Conservation (phyloP, 495 filamentous ascomycete species). For the Chaetomium tenue region DNA sequence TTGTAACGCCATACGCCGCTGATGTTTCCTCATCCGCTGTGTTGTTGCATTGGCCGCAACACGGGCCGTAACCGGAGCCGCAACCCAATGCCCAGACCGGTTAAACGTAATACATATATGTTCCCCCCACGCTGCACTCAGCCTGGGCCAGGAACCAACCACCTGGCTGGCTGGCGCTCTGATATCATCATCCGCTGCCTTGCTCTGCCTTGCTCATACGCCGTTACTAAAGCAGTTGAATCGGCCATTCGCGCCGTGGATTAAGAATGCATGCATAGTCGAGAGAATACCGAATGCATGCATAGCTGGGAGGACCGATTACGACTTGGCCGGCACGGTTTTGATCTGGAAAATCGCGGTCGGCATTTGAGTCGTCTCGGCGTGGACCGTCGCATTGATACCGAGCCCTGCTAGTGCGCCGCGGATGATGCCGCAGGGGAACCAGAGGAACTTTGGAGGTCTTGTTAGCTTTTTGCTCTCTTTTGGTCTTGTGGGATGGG, state of each 20-base stretch:
- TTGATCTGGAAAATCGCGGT: slow-evolving; percentile 95
- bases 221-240: no score
- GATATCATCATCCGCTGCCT: no score
- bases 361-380: slow-evolving; percentile 80
- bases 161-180: no score
- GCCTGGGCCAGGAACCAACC: no score
- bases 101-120: no score
- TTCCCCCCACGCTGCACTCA: no score
- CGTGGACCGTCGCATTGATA: slow-evolving; percentile 85
- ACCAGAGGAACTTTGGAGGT: slow-evolving; percentile 70
- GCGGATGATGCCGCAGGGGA: slow-evolving; percentile 87
- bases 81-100: not conserved
- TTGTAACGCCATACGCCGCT: slow-evolving; percentile 11
- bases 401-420: slow-evolving; percentile 87
- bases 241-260: no score
- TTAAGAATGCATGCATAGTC: no score
- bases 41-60: not conserved
- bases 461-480: slow-evolving; percentile 14
- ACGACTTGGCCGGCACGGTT: slow-evolving; percentile 60
- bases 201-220: no score
- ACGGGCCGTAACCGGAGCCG: not conserved
- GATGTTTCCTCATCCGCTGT: not conserved
- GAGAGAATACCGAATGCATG: no score
- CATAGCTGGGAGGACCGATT: not conserved
- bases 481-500: not conserved